Evolutionary conservation across 148 eudicot genomes (phyloP).

Genomic region (Chenopodium album): DNA sequence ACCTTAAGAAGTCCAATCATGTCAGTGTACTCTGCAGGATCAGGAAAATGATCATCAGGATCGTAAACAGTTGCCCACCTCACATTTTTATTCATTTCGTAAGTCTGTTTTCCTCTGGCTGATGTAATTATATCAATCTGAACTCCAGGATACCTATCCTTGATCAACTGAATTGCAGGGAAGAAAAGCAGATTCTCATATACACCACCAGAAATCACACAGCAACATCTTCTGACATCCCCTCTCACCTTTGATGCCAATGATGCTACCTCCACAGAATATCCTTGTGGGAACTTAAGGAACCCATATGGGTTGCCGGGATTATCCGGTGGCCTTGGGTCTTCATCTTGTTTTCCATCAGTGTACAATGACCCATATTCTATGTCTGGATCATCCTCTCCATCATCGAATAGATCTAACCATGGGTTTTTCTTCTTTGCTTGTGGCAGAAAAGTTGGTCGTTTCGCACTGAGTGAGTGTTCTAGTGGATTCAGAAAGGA

Average conservation of each 20-base stretch:
- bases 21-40: constrained; percentile 72
- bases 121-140: constrained; percentile 67
- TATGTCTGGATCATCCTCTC: constrained; percentile 56
- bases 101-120: constrained; percentile 76
- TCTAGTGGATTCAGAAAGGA: constrained; percentile 31
- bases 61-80: constrained; percentile 85
- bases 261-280: constrained; percentile 72
- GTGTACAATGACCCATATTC: constrained; percentile 54
- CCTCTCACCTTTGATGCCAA: constrained; percentile 71
- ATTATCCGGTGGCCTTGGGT: constrained; percentile 68
- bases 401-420: constrained; percentile 83
- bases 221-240: constrained; percentile 86
- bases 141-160: constrained; percentile 87
- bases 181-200: constrained; percentile 87
- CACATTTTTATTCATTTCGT: constrained; percentile 88
- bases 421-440: constrained; percentile 67
- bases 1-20: constrained; percentile 87
- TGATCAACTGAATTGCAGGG: constrained; percentile 77
- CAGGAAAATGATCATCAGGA: constrained; percentile 69
- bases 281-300: constrained; percentile 81
- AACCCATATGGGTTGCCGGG: constrained; percentile 76
- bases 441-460: constrained; percentile 26
- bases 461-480: constrained; percentile 26
- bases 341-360: constrained; percentile 88
- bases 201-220: constrained; percentile 81